A percentile compares a stretch with the other conserved stretches of the same genome.
phyloP scores from a whole-genome alignment of 495 filamentous ascomycete genomes.

The Penicillium cosmopolitanum region DNA sequence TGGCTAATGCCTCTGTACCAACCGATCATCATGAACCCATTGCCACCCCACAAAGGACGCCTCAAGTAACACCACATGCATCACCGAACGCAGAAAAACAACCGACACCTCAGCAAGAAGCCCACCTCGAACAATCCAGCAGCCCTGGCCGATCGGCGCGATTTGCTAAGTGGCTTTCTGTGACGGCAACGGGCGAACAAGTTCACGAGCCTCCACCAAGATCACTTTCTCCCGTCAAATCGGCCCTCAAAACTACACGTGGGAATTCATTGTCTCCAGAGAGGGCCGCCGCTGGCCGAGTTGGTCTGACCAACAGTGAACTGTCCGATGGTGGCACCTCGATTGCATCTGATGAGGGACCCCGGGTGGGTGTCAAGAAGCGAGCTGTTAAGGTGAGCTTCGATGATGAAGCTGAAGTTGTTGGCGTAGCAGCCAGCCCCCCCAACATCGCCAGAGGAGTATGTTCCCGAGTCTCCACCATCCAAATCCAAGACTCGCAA shows the following conservation, averaged over 20 bases:
- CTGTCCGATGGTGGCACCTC: constrained; percentile 63
- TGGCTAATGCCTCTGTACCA: constrained; percentile 20
- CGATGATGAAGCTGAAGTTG: constrained; percentile 69
- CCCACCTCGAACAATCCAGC: constrained; percentile 45
- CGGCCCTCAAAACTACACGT: constrained; percentile 75
- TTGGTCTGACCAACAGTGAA: constrained; percentile 56
- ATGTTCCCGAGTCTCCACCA: constrained; percentile 54
- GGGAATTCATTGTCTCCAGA: constrained; percentile 51
- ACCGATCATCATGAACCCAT: constrained; percentile 18
- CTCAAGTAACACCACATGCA: constrained; percentile 9
- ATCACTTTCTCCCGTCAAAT: constrained; percentile 84
- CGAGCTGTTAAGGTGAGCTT: constrained; percentile 83
- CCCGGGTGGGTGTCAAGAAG: constrained; percentile 55
- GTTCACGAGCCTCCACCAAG: constrained; percentile 77
- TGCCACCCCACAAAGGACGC: constrained; percentile 17
- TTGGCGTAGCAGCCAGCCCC: constrained; percentile 62
- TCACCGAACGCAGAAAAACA: constrained; percentile 16
- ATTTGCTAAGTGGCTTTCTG: constrained; percentile 64
- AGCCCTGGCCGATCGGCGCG: constrained; percentile 72
- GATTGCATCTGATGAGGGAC: constrained; percentile 61
- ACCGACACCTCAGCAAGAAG: constrained; percentile 20
- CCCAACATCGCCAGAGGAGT: constrained; percentile 52
- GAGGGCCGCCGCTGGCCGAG: constrained; percentile 23
- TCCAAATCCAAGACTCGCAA: constrained; percentile 47
- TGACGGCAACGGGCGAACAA: constrained; percentile 51